phyloP scores from a whole-genome alignment of 2,329 filamentous ascomycete species.

The Ceratocystis harringtonii region DNA sequence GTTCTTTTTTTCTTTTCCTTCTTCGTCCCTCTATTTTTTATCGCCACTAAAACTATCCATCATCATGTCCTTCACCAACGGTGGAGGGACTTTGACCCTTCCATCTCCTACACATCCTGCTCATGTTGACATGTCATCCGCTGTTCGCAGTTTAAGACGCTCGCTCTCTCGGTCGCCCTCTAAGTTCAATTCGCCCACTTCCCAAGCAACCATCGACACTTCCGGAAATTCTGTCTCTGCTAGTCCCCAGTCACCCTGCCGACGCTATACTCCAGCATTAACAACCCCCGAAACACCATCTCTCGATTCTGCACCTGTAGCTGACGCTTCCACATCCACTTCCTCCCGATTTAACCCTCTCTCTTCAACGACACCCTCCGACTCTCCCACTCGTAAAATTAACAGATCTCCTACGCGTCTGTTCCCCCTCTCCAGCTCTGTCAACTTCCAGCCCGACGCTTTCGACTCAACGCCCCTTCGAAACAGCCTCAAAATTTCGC shows the following conservation, averaged over 20 bases:
- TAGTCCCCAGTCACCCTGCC: slow-evolving; percentile 38
- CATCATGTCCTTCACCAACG: slow-evolving; percentile 44
- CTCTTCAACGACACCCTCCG: slow-evolving; percentile 11
- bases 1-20: slow-evolving; percentile 2
- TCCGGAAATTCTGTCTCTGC: slow-evolving; percentile 40
- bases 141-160: slow-evolving; percentile 68
- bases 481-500: slow-evolving; percentile 50
- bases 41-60: slow-evolving; percentile 3
- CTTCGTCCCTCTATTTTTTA: neutral
- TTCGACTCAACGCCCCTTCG: slow-evolving; percentile 30
- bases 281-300: slow-evolving; percentile 5
- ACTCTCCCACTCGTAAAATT: slow-evolving; percentile 20
- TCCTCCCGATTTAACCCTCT: slow-evolving; percentile 9
- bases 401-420: slow-evolving; percentile 15
- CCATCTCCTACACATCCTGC: slow-evolving; percentile 73
- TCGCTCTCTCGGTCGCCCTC: slow-evolving; percentile 90
- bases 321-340: neutral
- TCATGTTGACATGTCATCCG: slow-evolving; percentile 67
- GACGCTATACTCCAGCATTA: slow-evolving; percentile 24
- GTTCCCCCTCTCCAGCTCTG: slow-evolving; percentile 13
- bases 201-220: slow-evolving; percentile 24
- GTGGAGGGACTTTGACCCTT: slow-evolving; percentile 62
- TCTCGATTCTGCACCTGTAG: slow-evolving; percentile 7
- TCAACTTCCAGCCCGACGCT: slow-evolving; percentile 44
- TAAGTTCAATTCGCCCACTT: slow-evolving; percentile 40